Conservation (phyloP, 495 filamentous ascomycete genomes). For the Trichoderma reesei region DNA sequence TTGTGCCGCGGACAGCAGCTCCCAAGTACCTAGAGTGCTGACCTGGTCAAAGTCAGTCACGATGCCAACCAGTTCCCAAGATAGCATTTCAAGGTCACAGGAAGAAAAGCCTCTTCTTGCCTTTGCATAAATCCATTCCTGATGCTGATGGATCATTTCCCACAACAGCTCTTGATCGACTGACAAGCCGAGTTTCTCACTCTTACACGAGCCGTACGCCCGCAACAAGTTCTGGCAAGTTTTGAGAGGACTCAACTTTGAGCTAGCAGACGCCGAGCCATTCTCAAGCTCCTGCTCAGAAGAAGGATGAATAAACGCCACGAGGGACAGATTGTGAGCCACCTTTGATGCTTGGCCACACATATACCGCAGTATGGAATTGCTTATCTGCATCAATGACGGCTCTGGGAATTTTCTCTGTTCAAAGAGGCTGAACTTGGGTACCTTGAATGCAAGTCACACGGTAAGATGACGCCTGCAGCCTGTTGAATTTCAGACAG, state of each 20-base stretch:
- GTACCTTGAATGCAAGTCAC: neutral
- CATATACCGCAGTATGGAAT: neutral
- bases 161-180: neutral
- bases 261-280: neutral
- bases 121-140: neutral
- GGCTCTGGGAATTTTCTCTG: neutral
- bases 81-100: neutral
- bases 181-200: neutral
- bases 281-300: neutral
- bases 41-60: neutral
- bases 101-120: neutral
- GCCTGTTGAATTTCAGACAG: neutral
- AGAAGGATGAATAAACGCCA: neutral
- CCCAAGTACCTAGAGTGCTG: neutral
- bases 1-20: neutral
- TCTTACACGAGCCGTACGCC: neutral
- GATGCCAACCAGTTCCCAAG: too few species aligned
- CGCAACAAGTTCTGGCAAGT: neutral
- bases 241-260: neutral
- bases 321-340: neutral
- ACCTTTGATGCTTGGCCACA: conserved; percentile 3
- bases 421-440: neutral
- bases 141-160: neutral
- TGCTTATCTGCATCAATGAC: neutral
- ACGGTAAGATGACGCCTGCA: neutral